Conservation (phyloP, 495 filamentous ascomycete genomes). For the Astrothelium macrocarpum region DNA sequence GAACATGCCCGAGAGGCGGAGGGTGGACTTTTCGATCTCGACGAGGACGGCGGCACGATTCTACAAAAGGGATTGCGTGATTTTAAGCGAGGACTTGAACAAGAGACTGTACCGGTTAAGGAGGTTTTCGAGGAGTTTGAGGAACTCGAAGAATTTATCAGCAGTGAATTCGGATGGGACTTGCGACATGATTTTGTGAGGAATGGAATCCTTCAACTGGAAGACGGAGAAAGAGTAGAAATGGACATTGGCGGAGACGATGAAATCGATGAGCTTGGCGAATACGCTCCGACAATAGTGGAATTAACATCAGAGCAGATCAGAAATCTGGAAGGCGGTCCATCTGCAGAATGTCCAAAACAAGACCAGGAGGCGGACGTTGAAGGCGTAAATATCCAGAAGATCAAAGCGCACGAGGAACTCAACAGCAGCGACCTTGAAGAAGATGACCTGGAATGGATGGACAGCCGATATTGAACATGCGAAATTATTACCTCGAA, state of each 20-base stretch:
- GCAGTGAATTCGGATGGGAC: constrained; percentile 55
- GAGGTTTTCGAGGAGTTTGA: constrained; percentile 45
- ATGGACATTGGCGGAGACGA: constrained; percentile 66
- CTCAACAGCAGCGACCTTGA: not conserved
- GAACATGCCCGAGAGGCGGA: constrained; percentile 61
- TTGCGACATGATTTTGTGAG: constrained; percentile 48
- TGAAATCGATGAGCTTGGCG: constrained; percentile 74
- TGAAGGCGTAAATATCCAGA: not conserved
- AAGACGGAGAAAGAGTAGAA: constrained; percentile 70
- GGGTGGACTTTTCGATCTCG: constrained; percentile 46
- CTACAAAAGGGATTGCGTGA: constrained; percentile 45
- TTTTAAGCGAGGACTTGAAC: constrained; percentile 37
- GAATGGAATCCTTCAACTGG: constrained; percentile 57
- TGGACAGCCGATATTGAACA: constrained; percentile 31
- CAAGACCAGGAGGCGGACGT: constrained; percentile 7
- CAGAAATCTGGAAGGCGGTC: constrained; percentile 15
- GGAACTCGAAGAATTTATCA: constrained; percentile 47
- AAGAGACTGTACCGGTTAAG: constrained; percentile 20
- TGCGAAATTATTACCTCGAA: not conserved
- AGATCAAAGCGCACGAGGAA: no score
- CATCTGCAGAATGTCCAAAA: not conserved
- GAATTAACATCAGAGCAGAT: constrained; percentile 42
- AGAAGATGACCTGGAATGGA: constrained; percentile 27
- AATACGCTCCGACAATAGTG: constrained; percentile 78
- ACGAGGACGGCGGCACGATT: constrained; percentile 44